A percentile compares a stretch with the other conserved stretches of the same genome.
phyloP scores from a whole-genome alignment of 805 yeast species.

The Wickerhamiella allomyrinae region DNA sequence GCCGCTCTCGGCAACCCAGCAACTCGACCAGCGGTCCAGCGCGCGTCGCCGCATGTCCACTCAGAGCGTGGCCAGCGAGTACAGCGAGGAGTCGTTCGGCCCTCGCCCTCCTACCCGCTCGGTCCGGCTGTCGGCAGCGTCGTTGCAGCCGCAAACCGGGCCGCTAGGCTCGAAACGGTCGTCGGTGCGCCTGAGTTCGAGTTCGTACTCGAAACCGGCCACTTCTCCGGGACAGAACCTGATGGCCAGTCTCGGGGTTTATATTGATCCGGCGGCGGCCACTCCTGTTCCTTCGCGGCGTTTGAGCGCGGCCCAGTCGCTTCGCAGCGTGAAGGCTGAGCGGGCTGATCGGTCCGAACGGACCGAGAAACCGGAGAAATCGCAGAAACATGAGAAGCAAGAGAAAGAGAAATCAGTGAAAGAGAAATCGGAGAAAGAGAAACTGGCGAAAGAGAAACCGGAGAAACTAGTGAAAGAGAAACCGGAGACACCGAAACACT shows the following conservation, averaged over 20 bases:
- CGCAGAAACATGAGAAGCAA: no score
- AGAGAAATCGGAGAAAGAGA: no score
- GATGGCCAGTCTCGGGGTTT: not conserved
- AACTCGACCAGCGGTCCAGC: not conserved
- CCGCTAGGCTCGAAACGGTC: not conserved
- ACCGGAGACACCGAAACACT: no score
- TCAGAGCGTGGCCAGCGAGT: not conserved
- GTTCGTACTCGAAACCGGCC: not conserved
- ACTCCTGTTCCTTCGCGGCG: not conserved
- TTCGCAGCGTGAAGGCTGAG: no score
- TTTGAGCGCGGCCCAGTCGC: no score
- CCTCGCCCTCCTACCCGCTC: not conserved
- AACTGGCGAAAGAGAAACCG: no score
- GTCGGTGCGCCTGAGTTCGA: not conserved
- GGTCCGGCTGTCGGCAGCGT: not conserved
- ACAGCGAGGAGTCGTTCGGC: not conserved
- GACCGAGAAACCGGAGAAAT: no score
- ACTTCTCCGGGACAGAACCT: not conserved
- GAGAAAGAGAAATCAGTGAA: no score
- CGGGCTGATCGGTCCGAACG: no score
- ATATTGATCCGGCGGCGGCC: slow-evolving; percentile 2
- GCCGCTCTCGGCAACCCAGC: not conserved
- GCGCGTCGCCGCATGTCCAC: not conserved
- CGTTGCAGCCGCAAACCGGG: slow-evolving; percentile 1
- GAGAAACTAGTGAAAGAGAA: no score